Percentiles rank a stretch among this genome's conserved stretches.
Evolutionary conservation across 2,329 filamentous ascomycete genomes (phyloP).

Genomic region (Fusarium heterosporum): DNA sequence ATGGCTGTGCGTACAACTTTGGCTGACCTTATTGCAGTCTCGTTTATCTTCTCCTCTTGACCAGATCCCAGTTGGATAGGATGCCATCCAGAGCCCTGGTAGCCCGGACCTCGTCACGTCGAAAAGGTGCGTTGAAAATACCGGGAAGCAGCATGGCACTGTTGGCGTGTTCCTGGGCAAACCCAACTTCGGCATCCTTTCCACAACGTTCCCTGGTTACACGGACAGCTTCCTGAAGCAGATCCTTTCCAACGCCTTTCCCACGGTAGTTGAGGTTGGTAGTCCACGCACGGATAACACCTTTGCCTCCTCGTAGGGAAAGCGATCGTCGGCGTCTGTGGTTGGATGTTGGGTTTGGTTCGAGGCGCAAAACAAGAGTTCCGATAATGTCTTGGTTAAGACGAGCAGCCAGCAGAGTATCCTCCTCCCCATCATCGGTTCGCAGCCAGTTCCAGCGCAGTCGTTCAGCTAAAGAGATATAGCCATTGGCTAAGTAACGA

Average conservation of each 20-base stretch:
- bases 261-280: constrained; percentile 76
- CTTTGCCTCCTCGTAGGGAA: constrained; percentile 69
- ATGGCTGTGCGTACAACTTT: not conserved
- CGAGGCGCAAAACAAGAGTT: constrained; percentile 75
- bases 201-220: constrained; percentile 76
- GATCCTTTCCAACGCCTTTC: constrained; percentile 76
- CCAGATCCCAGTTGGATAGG: constrained; percentile 61
- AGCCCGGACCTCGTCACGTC: constrained; percentile 69
- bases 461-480: constrained; percentile 71
- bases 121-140: constrained; percentile 71
- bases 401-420: constrained; percentile 73
- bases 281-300: constrained; percentile 85
- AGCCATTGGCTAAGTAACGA: constrained; percentile 69
- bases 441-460: constrained; percentile 72
- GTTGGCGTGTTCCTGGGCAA: constrained; percentile 83
- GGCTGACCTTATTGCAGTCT: no score
- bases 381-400: constrained; percentile 78
- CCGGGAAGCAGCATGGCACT: constrained; percentile 70
- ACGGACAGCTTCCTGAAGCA: constrained; percentile 79
- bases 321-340: constrained; percentile 52
- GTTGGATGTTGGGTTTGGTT: constrained; percentile 54
- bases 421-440: constrained; percentile 58
- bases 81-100: constrained; percentile 64
- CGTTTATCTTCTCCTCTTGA: constrained; percentile 60
- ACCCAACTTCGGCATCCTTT: constrained; percentile 74